Percentiles rank a stretch among this genome's conserved stretches.
Evolutionary conservation across 768 basidiomycete species (phyloP).

Genomic region (Psilocybe tampanensis): DNA sequence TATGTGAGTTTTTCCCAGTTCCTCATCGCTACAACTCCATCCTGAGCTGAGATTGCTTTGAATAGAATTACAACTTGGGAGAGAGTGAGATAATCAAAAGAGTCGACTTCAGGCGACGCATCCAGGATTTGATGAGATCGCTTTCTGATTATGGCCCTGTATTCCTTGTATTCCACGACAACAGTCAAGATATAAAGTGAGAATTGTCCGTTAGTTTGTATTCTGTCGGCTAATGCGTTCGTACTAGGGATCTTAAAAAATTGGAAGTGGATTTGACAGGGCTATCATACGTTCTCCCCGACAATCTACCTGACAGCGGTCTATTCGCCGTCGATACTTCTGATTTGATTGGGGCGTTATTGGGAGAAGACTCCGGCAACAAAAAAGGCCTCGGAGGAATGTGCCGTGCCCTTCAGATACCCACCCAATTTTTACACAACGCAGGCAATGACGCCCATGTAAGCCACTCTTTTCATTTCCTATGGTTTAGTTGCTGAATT

Average conservation of each 20-base stretch:
- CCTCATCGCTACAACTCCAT: background rate
- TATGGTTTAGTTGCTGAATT: background rate
- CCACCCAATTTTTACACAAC: constrained; percentile 67
- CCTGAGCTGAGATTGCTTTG: background rate
- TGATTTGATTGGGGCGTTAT: constrained; percentile 73
- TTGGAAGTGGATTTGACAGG: constrained; percentile 57
- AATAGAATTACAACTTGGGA: constrained; percentile 70
- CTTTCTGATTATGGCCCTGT: constrained; percentile 55
- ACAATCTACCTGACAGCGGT: constrained; percentile 49
- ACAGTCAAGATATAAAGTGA: constrained; percentile 76
- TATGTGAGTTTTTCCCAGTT: constrained; percentile 42
- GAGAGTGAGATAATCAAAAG: constrained; percentile 55
- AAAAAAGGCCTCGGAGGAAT: constrained; percentile 59
- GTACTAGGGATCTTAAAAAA: constrained; percentile 56
- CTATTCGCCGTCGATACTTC: constrained; percentile 74
- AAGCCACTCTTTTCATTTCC: constrained; percentile 25
- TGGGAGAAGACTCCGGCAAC: constrained; percentile 58
- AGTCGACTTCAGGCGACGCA: constrained; percentile 50
- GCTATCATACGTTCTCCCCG: constrained; percentile 60
- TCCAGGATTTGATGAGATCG: constrained; percentile 46
- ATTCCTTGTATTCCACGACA: constrained; percentile 83
- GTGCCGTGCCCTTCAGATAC: constrained; percentile 64
- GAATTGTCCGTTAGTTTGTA: constrained; percentile 7
- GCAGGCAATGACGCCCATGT: constrained; percentile 89
- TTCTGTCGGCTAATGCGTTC: background rate